A percentile compares a stretch with the other conserved stretches of the same genome.
phyloP scores from a whole-genome alignment of 306 rosid species.

The Malus sylvestris region DNA sequence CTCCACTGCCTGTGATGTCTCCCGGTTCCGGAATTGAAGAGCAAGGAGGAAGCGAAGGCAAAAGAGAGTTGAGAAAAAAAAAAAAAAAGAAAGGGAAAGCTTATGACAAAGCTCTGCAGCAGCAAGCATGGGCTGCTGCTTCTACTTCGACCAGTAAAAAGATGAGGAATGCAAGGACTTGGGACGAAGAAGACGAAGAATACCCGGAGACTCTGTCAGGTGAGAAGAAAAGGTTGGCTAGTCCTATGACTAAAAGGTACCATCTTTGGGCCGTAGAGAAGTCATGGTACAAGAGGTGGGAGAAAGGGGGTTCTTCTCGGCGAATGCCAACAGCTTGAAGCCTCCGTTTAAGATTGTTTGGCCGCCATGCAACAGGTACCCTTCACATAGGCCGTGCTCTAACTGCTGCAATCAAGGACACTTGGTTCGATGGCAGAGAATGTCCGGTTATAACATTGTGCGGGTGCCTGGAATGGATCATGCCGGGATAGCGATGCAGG shows the following conservation, averaged over 20 bases:
- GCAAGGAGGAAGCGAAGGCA: conserved; percentile 86
- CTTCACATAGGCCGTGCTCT: conserved; percentile 96
- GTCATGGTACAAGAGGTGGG: conserved; percentile 97
- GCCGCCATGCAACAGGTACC: conserved; percentile 94
- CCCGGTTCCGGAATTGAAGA: conserved; percentile 34
- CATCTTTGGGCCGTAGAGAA: conserved; percentile 71
- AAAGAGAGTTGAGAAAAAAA: conserved; percentile 48
- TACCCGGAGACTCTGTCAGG: conserved; percentile 74
- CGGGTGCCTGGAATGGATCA: conserved; percentile 99
- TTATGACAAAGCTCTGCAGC: conserved; percentile 66
- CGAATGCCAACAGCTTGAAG: conserved; percentile 74
- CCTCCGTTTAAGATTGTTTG: conserved; percentile 74
- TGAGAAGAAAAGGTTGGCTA: conserved; percentile 60
- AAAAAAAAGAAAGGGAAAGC: conserved; percentile 53
- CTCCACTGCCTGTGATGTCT: no score
- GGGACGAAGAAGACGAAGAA: conserved; percentile 60
- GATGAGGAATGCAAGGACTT: conserved; percentile 49
- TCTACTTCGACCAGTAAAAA: conserved; percentile 58
- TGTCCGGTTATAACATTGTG: conserved; percentile 82
- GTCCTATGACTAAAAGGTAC: conserved; percentile 70
- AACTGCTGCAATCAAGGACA: conserved; percentile 89
- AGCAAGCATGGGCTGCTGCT: conserved; percentile 46
- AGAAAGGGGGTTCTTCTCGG: conserved; percentile 55
- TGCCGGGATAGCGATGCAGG: conserved; percentile 96
- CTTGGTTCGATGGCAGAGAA: conserved; percentile 88